Conservation (phyloP, 495 filamentous ascomycete species). For the Rostrohypoxylon terebratum region DNA sequence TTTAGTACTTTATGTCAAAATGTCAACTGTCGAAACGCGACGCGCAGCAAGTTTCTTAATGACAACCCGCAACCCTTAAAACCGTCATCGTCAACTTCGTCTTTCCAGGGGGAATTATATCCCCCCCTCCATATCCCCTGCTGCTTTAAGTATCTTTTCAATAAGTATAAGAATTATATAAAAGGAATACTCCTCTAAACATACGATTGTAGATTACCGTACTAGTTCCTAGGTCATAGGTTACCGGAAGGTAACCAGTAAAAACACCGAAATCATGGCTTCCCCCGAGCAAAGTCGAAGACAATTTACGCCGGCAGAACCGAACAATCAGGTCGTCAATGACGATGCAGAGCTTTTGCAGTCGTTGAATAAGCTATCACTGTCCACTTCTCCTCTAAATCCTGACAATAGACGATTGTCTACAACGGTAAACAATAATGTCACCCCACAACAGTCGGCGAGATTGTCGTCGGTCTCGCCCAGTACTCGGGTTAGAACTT, state of each 20-base stretch:
- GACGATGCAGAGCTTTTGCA: slow-evolving; percentile 53
- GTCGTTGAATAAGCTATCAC: slow-evolving; percentile 57
- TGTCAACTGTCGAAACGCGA: slow-evolving; percentile 13
- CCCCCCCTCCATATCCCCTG: too few species aligned
- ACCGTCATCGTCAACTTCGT: neutral
- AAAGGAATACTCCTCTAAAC: neutral
- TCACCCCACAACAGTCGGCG: slow-evolving; percentile 4
- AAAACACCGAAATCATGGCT: slow-evolving; percentile 38
- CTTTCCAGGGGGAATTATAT: neutral
- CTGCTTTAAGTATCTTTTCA: neutral
- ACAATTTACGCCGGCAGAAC: slow-evolving; percentile 29
- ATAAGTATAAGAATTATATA: neutral
- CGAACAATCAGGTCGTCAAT: slow-evolving; percentile 30
- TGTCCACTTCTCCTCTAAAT: slow-evolving; percentile 50
- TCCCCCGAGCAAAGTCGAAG: slow-evolving; percentile 40
- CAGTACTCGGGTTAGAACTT: slow-evolving; percentile 47
- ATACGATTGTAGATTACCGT: neutral
- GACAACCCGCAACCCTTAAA: neutral
- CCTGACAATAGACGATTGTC: slow-evolving; percentile 48
- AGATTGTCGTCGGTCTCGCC: slow-evolving; percentile 48
- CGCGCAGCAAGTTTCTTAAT: neutral
- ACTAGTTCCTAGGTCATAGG: neutral
- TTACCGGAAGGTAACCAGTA: slow-evolving; percentile 29
- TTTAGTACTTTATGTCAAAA: neutral
- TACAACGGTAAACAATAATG: slow-evolving; percentile 27